phyloP scores from a whole-genome alignment of 805 yeast genomes.

The Brettanomyces custersianus region DNA sequence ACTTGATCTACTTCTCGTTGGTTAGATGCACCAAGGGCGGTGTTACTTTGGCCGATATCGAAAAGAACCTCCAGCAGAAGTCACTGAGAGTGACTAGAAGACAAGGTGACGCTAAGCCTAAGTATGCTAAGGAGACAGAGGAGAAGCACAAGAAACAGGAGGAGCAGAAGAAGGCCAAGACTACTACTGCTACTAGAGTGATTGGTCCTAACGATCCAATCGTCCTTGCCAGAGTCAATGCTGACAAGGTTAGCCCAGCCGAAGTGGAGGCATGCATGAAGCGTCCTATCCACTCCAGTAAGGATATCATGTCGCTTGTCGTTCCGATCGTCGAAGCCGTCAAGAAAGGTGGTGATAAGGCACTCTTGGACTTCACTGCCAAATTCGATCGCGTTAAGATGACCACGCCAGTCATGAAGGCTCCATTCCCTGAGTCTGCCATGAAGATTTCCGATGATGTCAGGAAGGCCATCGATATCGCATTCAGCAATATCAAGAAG shows the following conservation, averaged over 20 bases:
- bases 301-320: slow-evolving; percentile 88
- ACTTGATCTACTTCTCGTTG: slow-evolving; percentile 53
- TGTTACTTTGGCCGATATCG: slow-evolving; percentile 73
- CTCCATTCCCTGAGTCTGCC: slow-evolving; percentile 78
- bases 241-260: slow-evolving; percentile 28
- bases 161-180: slow-evolving; percentile 4
- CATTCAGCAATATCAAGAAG: slow-evolving; percentile 78
- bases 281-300: slow-evolving; percentile 93
- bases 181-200: slow-evolving; percentile 11
- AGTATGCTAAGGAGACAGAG: slow-evolving; percentile 37
- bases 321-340: slow-evolving; percentile 83
- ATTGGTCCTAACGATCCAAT: slow-evolving; percentile 30
- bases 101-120: slow-evolving; percentile 91
- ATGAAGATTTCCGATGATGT: slow-evolving; percentile 68
- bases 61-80: slow-evolving; percentile 75
- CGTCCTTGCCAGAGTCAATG: slow-evolving; percentile 42
- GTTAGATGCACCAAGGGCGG: slow-evolving; percentile 57
- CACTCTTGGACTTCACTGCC: slow-evolving; percentile 79
- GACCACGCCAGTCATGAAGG: slow-evolving; percentile 62
- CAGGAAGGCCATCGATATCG: slow-evolving; percentile 79
- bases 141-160: slow-evolving; percentile 8
- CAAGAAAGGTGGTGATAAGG: slow-evolving; percentile 70
- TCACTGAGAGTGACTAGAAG: slow-evolving; percentile 83
- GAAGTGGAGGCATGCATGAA: slow-evolving; percentile 57
- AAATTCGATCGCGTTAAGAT: slow-evolving; percentile 84